Base-by-base conservation (phyloP, 2,329 filamentous ascomycete species). In the Ophiognomonia clavigignenti-juglandacearum region DNA sequence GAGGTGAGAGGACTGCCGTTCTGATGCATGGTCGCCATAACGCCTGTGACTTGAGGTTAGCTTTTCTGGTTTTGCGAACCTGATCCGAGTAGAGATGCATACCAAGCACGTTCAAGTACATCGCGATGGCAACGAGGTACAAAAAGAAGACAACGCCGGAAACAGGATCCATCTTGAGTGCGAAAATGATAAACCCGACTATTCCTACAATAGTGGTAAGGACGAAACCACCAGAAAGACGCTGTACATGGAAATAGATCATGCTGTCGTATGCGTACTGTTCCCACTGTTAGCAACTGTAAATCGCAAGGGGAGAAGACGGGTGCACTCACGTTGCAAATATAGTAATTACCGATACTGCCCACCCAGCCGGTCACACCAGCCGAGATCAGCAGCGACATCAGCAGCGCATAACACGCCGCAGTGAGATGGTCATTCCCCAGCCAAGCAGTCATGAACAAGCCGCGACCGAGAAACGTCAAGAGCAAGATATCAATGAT, bases 281-380 rank as follows among this genome's bases (percentile, higher is more conserved):
- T 6, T n/a, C n/a, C 5, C 16, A 7, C 4, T 41, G 44, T 48
- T 7, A 48, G 47, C 31, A 23, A 8, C 4, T 20, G 24, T 10
- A 13, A 16, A n/a, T 6, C 14, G 16, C 14, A 2, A 7, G 19
- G 22, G 16, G 37, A 26, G 10, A 27, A 14, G 8, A 6, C 1
- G 2, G 16, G 22, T 14, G 19, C 16, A 52, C 56, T 56, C 47
- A 61, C 58, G 31, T 64, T 62, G 29, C 58, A 60, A 31, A 83
- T 69, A 53, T 83, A 84, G 59, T 82, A 84, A 26, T 76, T 78
- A 2, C 80, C 80, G 23, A 77, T 77, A 47, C 77, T 79, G 6
- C 77, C 77, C 34, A 83, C 80, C 78, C 78, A 83, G 6, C 78
- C 80, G 20, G 78, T 79, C 39, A 82, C 75, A 6, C 74, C 80